Evolutionary conservation across 768 basidiomycete species (phyloP), one percentile per base, ranked within the genome.

Genomic region (Russula sp.): DNA sequence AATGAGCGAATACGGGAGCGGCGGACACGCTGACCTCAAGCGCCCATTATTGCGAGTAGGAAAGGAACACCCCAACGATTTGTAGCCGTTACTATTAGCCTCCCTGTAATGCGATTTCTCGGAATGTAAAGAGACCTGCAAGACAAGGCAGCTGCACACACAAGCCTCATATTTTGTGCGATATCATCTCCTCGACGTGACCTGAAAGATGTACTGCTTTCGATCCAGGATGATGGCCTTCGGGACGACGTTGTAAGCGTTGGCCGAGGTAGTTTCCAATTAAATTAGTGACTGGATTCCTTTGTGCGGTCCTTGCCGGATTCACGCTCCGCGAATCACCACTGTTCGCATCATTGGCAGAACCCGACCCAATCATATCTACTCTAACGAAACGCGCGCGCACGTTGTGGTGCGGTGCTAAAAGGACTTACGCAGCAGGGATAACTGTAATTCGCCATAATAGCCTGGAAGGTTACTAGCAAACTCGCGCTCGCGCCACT

Each of bases 251-350:
- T 72, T 8, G 71, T 71, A 55, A 34, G 69, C n/a, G 4, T 65
- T 13, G 16, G 5, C 3, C 50, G 40, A 52, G 59, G 73, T 71
- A 60, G 55, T 34, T 13, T 13, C 39, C 16, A 5, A 11, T 16
- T n/a, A 53, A 8, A 27, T 1, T 39, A 27, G 27, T 2, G 27
- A 27, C 27, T 27, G 27, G 27, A 27, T 13, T 37, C 22, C 35
- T 6, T 10, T 57, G 10, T 47, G 22, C 22, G 73, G 72, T 70
- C 3, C 64, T 72, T 9, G 70, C 72, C 34, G 70, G 69, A 8
- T 59, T 71, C 20, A 55, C 37, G 6, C 37, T 55, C 35, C 66
- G 67, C 11, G 59, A 65, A 42, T 56, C 50, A 1, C 58, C 55
- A 59, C 52, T 55, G 9, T 55, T 64, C 5, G 49, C 59, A n/a